Conservation (phyloP, 2,329 filamentous ascomycete species). For the Zopfia rhizophila region DNA sequence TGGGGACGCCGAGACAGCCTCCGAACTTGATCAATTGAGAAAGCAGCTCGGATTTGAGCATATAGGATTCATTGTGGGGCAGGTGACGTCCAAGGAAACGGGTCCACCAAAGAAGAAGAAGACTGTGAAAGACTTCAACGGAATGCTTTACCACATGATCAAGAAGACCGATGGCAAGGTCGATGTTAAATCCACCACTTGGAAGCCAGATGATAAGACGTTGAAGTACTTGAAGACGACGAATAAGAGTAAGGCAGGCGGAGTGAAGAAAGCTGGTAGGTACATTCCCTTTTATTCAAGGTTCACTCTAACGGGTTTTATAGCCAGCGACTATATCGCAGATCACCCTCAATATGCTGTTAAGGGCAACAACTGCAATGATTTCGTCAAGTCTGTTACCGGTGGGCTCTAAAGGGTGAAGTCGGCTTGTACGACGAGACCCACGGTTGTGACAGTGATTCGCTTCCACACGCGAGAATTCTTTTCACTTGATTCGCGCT, state of each 20-base stretch:
- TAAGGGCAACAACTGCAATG: conserved; percentile 6
- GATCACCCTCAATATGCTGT: background rate
- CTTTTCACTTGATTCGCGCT: conserved; percentile 7
- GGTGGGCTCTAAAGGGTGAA: conserved; percentile 7
- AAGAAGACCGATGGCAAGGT: background rate
- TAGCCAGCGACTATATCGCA: background rate
- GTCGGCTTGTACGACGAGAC: conserved; percentile 2
- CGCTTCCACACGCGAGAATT: background rate
- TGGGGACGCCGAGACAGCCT: background rate
- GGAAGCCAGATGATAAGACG: background rate
- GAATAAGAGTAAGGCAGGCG: background rate
- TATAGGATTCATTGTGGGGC: background rate
- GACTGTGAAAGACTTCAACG: background rate
- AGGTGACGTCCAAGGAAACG: background rate
- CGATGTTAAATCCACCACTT: background rate
- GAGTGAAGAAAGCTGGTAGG: background rate
- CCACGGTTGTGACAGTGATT: background rate
- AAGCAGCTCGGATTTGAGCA: background rate
- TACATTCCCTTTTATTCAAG: background rate
- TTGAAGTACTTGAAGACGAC: background rate
- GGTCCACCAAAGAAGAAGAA: background rate
- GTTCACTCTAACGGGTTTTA: background rate
- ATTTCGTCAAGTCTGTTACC: conserved; percentile 8
- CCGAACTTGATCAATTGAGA: background rate
- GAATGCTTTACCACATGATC: background rate